Base-by-base conservation (phyloP, 129 eudicot genomes). In the Artemisia annua region DNA sequence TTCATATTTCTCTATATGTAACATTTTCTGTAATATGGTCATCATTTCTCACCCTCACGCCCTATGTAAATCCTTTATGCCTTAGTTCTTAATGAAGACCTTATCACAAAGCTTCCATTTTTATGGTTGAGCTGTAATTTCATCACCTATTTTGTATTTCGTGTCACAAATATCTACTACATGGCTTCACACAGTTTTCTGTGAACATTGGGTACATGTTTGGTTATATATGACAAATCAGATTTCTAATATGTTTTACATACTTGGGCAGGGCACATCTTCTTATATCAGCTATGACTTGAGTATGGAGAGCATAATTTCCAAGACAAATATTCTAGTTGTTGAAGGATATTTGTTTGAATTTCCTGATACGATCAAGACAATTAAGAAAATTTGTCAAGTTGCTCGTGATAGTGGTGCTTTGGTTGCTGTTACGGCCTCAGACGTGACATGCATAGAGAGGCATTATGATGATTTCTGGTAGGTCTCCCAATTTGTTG, bases 281-380 rank as follows among this genome's bases (percentile, higher is more conserved):
- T 88, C 99, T 18, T 77, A 83, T 50, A 81, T 94, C 11, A 73
- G 75, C 74, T 93, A 87, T 59, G 95, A 89, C 79, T 60, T 83
- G 0, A 74, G 82, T 80, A 80, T 94, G 87, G 95, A 91, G 81
- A 81, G 81, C 81, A 58, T 80, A 77, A 78, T 94, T 50, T 84
- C 97, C 39, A 90, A 94, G 83, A 90, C 99, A 68, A 90, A 80
- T 78, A 86, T 94, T 59, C 83, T 94, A 55, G 89, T 90, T 39
- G 84, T 94, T 48, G 99, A 94, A 85, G 99, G 99, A 57, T 94
- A 94, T 84, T 78, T 94, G 62, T 94, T 94, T 72, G 99, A 94
- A 83, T 83, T 94, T 78, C 97, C 97, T 13, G 97, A 94, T 79
- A 94, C 99, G 8, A 90, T 94, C 74, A 90, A 81, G 83, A 77